Conservation (phyloP, 768 basidiomycete genomes). For the Porpolomopsis calyptriformis region DNA sequence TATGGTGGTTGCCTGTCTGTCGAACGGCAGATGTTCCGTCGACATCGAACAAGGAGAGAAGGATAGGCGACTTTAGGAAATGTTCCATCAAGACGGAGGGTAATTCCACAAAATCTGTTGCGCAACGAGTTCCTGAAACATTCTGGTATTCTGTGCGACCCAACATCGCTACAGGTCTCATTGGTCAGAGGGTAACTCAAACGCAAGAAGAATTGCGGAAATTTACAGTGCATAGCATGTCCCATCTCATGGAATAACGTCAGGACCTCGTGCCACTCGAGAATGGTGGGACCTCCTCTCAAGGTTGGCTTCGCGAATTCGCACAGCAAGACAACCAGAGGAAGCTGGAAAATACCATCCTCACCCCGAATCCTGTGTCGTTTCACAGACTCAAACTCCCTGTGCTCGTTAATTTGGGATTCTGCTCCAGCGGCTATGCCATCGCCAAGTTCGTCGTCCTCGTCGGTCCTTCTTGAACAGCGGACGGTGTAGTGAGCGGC, state of each 20-base stretch:
- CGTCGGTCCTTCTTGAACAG: constrained; percentile 84
- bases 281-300: constrained; percentile 53
- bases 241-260: constrained; percentile 99
- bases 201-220: constrained; percentile 1
- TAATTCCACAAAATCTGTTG: constrained; percentile 96
- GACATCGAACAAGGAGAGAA: constrained; percentile 68
- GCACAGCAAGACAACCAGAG: constrained; percentile 83
- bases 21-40: constrained; percentile 35
- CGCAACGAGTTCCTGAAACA: constrained; percentile 93
- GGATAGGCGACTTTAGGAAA: constrained; percentile 76
- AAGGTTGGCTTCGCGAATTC: constrained; percentile 65
- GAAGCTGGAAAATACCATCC: constrained; percentile 73
- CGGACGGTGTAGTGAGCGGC: constrained; percentile 98
- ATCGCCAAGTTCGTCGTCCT: constrained; percentile 75
- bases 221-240: constrained; percentile 97
- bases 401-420: constrained; percentile 35
- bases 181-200: background rate
- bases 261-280: constrained; percentile 89
- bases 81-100: constrained; percentile 99
- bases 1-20: constrained; percentile 54
- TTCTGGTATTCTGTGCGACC: constrained; percentile 97
- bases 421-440: constrained; percentile 28
- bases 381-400: constrained; percentile 54
- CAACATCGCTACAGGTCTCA: constrained; percentile 69
- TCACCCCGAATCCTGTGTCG: constrained; percentile 48